phyloP scores from a whole-genome alignment of 1,284 basidiomycete species.

The Kwoniella shivajii region DNA sequence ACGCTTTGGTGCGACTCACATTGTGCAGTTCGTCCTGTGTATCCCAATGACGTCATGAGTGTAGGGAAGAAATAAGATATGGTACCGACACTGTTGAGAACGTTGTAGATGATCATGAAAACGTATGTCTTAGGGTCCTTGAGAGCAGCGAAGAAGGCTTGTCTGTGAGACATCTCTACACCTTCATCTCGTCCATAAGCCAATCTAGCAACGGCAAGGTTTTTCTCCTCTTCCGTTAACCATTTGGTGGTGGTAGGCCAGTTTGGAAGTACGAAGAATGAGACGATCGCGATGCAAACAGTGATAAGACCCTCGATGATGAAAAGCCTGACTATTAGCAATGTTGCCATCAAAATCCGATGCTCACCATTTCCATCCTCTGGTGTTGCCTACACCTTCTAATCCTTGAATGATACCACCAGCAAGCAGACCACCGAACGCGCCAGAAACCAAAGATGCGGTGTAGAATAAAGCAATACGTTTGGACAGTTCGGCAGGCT shows the following conservation, averaged over 20 bases:
- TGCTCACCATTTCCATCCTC: conserved; percentile 49
- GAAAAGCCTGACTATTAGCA: conserved; percentile 38
- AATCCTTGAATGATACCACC: conserved; percentile 43
- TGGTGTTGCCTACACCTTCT: conserved; percentile 30
- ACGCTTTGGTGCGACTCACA: conserved; percentile 27
- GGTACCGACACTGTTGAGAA: conserved; percentile 47
- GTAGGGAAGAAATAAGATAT: conserved; percentile 56
- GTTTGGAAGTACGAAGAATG: conserved; percentile 52
- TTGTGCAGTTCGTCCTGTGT: conserved; percentile 45
- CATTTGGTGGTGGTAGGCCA: conserved; percentile 48
- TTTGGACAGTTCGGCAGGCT: conserved; percentile 49
- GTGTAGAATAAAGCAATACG: conserved; percentile 46
- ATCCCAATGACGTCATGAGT: conserved; percentile 47
- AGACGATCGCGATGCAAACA: conserved; percentile 34
- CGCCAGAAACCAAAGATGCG: conserved; percentile 45
- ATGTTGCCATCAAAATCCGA: neutral
- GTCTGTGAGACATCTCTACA: conserved; percentile 30
- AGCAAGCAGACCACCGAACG: conserved; percentile 50
- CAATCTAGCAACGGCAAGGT: conserved; percentile 33
- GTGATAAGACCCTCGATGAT: conserved; percentile 52
- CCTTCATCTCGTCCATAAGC: conserved; percentile 27
- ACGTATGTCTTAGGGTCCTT: conserved; percentile 49
- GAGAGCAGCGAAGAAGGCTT: conserved; percentile 39
- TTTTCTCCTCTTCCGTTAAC: conserved; percentile 41
- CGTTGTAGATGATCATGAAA: conserved; percentile 45